phyloP scores from a whole-genome alignment of 345 rosid species.

The Trapa incisa region DNA sequence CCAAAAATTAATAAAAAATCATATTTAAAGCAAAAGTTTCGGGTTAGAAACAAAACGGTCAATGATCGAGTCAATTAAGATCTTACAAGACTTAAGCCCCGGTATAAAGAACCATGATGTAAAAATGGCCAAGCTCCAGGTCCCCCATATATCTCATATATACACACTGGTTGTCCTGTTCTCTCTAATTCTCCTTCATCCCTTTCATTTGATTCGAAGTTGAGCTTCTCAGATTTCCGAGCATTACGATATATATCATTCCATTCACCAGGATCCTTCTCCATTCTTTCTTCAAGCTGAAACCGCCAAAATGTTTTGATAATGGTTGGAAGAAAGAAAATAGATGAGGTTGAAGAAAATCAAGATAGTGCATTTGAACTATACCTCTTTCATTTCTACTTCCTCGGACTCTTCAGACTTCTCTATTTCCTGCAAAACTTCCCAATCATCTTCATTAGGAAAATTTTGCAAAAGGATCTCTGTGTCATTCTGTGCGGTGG shows the following conservation, averaged over 20 bases:
- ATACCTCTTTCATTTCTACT: conserved; percentile 79
- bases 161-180: conserved; percentile 88
- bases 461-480: conserved; percentile 29
- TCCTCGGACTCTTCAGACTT: conserved; percentile 60
- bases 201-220: conserved; percentile 79
- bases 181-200: conserved; percentile 99
- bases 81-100: conserved; percentile 93
- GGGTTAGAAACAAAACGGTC: conserved; percentile 1
- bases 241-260: conserved; percentile 85
- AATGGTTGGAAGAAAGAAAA: background rate
- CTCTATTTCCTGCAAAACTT: conserved; percentile 48
- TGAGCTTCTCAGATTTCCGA: conserved; percentile 78
- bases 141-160: conserved; percentile 82
- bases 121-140: conserved; percentile 93
- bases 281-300: conserved; percentile 88
- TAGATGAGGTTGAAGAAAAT: background rate
- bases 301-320: conserved; percentile 14
- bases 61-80: background rate
- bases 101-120: conserved; percentile 90
- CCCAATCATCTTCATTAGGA: conserved; percentile 62
- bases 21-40: background rate
- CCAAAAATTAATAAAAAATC: background rate
- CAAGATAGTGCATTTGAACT: conserved; percentile 7
- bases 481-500: conserved; percentile 30
- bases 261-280: conserved; percentile 53